Conservation (phyloP, 202 grass and related monocot genomes). For the Setaria viridis region DNA sequence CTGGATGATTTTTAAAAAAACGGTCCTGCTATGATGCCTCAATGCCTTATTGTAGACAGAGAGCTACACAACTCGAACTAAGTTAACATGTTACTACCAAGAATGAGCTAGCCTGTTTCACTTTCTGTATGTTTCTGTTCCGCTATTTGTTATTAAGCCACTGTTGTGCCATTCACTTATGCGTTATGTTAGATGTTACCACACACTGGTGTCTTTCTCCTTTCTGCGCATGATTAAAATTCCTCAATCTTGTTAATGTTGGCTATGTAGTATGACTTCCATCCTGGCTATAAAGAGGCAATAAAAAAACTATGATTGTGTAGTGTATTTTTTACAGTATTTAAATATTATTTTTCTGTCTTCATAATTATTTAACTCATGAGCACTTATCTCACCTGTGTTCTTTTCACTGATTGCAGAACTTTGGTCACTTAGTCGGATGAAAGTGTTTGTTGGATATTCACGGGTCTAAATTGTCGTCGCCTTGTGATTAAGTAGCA, state of each 20-base stretch:
- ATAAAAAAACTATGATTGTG: slow-evolving; percentile 2
- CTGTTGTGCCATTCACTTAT: too few species aligned
- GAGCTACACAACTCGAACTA: neutral
- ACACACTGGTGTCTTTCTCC: slow-evolving; percentile 1
- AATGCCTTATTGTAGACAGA: neutral
- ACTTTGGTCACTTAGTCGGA: slow-evolving; percentile 17
- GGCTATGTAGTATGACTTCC: slow-evolving; percentile 7
- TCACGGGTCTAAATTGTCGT: neutral
- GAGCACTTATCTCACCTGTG: slow-evolving; percentile 6
- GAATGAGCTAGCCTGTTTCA: neutral
- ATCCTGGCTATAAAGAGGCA: neutral
- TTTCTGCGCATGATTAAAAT: neutral
- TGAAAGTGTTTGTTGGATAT: slow-evolving; percentile 18
- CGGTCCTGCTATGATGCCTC: neutral
- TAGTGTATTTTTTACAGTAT: slow-evolving; percentile 4
- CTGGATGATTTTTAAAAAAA: neutral
- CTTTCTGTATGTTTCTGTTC: neutral
- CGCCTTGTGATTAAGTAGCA: slow-evolving; percentile 14
- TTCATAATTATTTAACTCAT: slow-evolving; percentile 21
- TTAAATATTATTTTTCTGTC: neutral
- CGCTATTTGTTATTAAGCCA: too few species aligned
- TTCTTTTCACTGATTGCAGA: slow-evolving; percentile 44
- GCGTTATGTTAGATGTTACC: neutral
- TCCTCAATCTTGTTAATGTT: slow-evolving; percentile 17
- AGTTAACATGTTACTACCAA: neutral